Conservation (phyloP, 2,329 filamentous ascomycete genomes). For the Knufia petricola region DNA sequence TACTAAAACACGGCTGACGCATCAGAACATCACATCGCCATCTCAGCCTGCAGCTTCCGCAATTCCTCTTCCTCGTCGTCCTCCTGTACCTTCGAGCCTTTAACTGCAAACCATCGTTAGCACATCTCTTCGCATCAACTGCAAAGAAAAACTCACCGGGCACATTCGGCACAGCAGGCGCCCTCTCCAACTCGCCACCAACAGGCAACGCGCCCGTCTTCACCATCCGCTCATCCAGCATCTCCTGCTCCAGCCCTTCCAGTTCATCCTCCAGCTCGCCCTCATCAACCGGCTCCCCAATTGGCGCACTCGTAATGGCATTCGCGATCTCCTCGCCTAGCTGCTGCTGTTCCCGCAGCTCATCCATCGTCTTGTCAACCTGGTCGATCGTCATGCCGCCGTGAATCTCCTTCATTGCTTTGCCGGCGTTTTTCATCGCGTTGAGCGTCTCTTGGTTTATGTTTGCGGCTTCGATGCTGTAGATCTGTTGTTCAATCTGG, state of each 20-base stretch:
- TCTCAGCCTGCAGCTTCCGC: constrained; percentile 86
- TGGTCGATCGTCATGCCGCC: constrained; percentile 84
- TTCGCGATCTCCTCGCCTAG: constrained; percentile 87
- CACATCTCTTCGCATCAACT: not conserved
- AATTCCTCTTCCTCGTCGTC: constrained; percentile 96
- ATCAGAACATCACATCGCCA: constrained; percentile 95
- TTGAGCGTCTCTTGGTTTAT: constrained; percentile 95
- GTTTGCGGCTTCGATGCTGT: constrained; percentile 93
- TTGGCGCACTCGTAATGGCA: constrained; percentile 64
- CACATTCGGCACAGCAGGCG: constrained; percentile 65
- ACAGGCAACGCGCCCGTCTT: constrained; percentile 78
- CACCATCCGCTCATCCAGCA: constrained; percentile 88
- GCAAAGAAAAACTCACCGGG: constrained; percentile 54
- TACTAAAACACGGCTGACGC: too few relatives aligned
- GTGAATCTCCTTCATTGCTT: constrained; percentile 90
- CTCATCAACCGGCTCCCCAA: constrained; percentile 68
- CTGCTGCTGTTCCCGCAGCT: constrained; percentile 80
- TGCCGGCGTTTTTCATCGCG: constrained; percentile 83
- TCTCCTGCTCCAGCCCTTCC: constrained; percentile 78
- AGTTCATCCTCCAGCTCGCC: constrained; percentile 77
- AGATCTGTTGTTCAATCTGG: constrained; percentile 90
- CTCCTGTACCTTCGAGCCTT: constrained; percentile 51
- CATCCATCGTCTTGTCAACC: constrained; percentile 91
- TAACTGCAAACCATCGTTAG: constrained; percentile 10
- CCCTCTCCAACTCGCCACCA: constrained; percentile 61